Percentiles rank a stretch among this genome's conserved stretches.
phyloP scores from a whole-genome alignment of 2,329 filamentous ascomycete genomes.

The Exophiala spinifera region DNA sequence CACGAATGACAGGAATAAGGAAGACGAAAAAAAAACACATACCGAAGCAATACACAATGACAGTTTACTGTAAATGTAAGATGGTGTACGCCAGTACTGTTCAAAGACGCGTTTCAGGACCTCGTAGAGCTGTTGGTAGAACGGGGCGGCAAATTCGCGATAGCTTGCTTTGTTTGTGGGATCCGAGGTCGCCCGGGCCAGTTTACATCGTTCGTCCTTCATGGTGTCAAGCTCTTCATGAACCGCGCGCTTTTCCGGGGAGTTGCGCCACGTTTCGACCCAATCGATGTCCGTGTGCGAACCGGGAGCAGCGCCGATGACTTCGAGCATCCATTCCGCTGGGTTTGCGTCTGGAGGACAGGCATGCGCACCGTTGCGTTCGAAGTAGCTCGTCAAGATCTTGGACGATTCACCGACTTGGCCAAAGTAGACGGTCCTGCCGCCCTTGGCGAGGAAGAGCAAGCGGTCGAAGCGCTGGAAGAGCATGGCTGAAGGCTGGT shows the following conservation, averaged over 20 bases:
- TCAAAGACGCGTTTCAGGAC: conserved; percentile 75
- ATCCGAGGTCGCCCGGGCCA: conserved; percentile 39
- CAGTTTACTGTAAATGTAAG: conserved; percentile 83
- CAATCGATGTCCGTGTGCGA: conserved; percentile 63
- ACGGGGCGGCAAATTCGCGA: conserved; percentile 77
- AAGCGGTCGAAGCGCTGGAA: conserved; percentile 78
- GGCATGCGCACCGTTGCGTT: conserved; percentile 58
- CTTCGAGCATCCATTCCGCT: conserved; percentile 70
- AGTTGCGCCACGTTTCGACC: conserved; percentile 60
- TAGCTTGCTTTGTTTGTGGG: conserved; percentile 55
- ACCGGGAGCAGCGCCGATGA: conserved; percentile 60
- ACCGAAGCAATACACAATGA: conserved; percentile 60
- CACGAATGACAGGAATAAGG: too few species aligned
- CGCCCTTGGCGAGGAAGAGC: conserved; percentile 62
- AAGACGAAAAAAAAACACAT: too few species aligned
- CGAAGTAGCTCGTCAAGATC: conserved; percentile 62
- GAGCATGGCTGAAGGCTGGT: conserved; percentile 92
- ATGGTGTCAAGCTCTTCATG: conserved; percentile 56
- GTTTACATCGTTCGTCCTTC: conserved; percentile 48
- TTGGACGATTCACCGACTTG: conserved; percentile 60
- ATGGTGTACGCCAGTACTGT: conserved; percentile 87
- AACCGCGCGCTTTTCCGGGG: conserved; percentile 55
- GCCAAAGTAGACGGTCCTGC: conserved; percentile 67
- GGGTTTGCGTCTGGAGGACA: conserved; percentile 66
- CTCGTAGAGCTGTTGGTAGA: conserved; percentile 63